phyloP scores from a whole-genome alignment of 169 alveolate species.

The Plasmodium knowlesi region DNA sequence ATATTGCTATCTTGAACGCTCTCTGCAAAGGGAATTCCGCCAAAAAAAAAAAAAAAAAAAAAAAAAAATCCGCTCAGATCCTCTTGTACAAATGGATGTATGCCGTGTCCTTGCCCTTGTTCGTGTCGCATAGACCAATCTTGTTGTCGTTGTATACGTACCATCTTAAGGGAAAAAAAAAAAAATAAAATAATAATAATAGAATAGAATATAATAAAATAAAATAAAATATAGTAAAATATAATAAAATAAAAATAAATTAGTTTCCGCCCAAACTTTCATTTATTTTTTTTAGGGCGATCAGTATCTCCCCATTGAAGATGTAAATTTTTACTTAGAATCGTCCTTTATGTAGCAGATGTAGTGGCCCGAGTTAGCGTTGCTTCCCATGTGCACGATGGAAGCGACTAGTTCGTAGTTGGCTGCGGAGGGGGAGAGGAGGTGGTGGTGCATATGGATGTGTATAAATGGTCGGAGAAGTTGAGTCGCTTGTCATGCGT shows the following conservation, averaged over 20 bases:
- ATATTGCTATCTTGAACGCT: not conserved
- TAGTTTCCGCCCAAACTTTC: not conserved
- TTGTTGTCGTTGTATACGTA: conserved; percentile 61
- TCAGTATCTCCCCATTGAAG: not conserved
- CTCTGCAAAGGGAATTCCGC: not conserved
- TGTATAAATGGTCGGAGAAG: not conserved
- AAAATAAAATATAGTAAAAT: not conserved
- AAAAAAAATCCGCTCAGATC: not conserved
- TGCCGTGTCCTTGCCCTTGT: conserved; percentile 52
- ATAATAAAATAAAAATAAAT: not conserved
- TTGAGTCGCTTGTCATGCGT: not conserved
- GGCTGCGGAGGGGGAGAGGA: conserved; percentile 59
- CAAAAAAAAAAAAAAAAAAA: not conserved
- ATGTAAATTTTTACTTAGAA: conserved; percentile 73
- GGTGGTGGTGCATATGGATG: not conserved
- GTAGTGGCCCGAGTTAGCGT: conserved; percentile 91
- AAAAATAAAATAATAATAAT: not conserved
- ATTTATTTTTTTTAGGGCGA: not conserved
- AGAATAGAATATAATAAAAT: too few relatives aligned
- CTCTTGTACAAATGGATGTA: conserved; percentile 62
- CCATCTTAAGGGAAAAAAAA: conserved; percentile 23
- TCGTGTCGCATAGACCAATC: conserved; percentile 27
- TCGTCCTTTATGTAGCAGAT: conserved; percentile 86
- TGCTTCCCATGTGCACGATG: conserved; percentile 90
- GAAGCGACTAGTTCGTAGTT: conserved; percentile 86